Base-by-base conservation (phyloP, 331 rosid species). In the Pyrus hybrid region DNA sequence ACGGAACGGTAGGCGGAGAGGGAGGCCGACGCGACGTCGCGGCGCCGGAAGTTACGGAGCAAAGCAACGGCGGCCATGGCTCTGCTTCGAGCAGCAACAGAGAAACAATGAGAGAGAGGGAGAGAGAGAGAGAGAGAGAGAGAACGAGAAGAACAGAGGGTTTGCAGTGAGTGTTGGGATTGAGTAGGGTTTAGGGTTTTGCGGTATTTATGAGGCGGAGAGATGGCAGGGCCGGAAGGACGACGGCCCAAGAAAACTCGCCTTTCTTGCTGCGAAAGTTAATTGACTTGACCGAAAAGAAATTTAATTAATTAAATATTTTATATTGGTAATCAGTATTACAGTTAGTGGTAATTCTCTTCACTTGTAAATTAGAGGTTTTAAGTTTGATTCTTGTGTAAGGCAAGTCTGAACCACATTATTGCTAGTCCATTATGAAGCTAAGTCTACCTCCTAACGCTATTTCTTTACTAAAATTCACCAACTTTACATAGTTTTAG, bases 21-120 rank as follows among this genome's bases (percentile, higher is more conserved):
- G 58, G 98, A 75, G 12, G 92, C 78, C 7, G 97, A 82, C 1
- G 89, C 85, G 4, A 86, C 73, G 21, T 90, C 93, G 1, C 93
- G 88, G 66, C 90, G 91, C 30, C 91, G 90, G 17, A 93, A 79
- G 70, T 89, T 83, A 62, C 90, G 92, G 67, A 93, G 88, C 73
- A 93, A 67, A 47, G 82, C 79, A 18, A 83, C 83, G 0, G 97
- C 49, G 11, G 97, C 96, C 98, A 93, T 91, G 72, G 72, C 41
- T 63, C 41, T 18, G 60, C 41, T 63, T 56, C 5, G 11, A 30
- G 22, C 10, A 41, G 17, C 25, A 17, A 25, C 14, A 32, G 51
- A 30, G 28, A 10, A 25, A 60, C 29, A 45, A 21, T 28, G 74
- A 63, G 21, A 65, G 1, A 26, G 10, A 35, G 33, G 35, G 25